Base-by-base conservation (phyloP, 1,284 basidiomycete genomes). In the Heterobasidion occidentale region DNA sequence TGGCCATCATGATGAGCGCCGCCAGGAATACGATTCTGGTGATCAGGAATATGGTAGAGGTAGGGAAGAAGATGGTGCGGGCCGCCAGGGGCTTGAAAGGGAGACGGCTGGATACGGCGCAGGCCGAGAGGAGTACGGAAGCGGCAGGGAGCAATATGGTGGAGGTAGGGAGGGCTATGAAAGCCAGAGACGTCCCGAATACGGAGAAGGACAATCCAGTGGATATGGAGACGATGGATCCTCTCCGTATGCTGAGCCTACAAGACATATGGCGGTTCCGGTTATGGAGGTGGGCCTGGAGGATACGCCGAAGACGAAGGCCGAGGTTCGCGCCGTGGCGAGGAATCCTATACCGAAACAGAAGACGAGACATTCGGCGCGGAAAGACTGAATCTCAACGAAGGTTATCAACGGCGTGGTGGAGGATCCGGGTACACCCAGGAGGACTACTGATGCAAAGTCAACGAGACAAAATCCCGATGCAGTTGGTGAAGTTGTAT, bases 351-450 rank as follows among this genome's bases (percentile, higher is more conserved):
- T 45, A 56, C 54, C 9, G 44, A 50, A 33, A 63, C 64, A 27
- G 62, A 62, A 27, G 67, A 74, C 44, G 76, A 78, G 19, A 78
- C 78, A 1, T 79, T 74, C 63, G 77, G 77, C 9, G 75, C 71
- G 12, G 78, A 79, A 61, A 68, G 73, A 15, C 61, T 78, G 59
- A 75, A 73, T 56, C 66, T 59, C 20, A 36, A 51, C 17, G 55
- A 46, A 20, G 46, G 44, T n/a, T 51, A 54, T 2, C 49, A 50
- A n/a, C 59, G 56, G 27, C 57, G 54, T 17, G 55, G 48, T 15
- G 47, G 46, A 35, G 54, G 51, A 9, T 47, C 58, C 20, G 51
- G 57, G 42, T 34, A 52, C 27, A 38, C 48, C 19, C 19, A 53
- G 47, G 9, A 48, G 17, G 17, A 17, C 11, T 48, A 48, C 19